Evolutionary conservation across 202 grass and related monocot genomes (phyloP).

Genomic region (Panicum virgatum): DNA sequence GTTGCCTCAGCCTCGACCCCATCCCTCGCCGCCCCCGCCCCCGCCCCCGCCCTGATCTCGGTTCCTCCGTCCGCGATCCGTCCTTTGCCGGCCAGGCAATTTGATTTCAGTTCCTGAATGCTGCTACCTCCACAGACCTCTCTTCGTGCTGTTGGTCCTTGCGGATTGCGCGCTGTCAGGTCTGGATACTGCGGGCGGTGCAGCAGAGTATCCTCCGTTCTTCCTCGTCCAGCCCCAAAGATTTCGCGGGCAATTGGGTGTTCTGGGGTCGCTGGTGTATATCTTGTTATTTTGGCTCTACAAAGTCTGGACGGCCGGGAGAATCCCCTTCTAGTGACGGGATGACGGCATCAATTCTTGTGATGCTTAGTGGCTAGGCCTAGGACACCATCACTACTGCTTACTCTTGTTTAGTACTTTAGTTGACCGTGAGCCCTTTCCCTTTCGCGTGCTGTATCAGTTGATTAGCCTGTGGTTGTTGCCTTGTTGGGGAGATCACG

Average conservation of each 20-base stretch:
- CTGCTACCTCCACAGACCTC: background rate
- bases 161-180: background rate
- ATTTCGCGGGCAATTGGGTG: constrained; percentile 10
- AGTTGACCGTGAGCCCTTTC: background rate
- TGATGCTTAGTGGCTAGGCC: constrained; percentile 18
- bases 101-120: background rate
- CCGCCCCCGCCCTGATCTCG: constrained; percentile 23
- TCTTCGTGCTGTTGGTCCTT: background rate
- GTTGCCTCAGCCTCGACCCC: background rate
- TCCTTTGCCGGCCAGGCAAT: background rate
- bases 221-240: background rate
- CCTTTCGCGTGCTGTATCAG: background rate
- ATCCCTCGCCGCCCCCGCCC: background rate
- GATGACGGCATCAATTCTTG: background rate
- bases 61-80: background rate
- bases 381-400: background rate
- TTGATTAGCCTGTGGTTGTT: background rate
- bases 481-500: background rate
- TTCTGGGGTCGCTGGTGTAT: too few species aligned
- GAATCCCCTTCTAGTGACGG: constrained; percentile 1
- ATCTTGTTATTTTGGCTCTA: background rate
- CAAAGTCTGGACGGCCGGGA: background rate
- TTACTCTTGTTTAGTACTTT: constrained; percentile 1
- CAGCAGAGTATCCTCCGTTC: background rate
- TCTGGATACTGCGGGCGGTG: background rate